These are phyloP conservation scores for Tetrahymena malaccensis DNA, from an alignment of 73 alveolate species.

Conservation along the genomic window DNA sequence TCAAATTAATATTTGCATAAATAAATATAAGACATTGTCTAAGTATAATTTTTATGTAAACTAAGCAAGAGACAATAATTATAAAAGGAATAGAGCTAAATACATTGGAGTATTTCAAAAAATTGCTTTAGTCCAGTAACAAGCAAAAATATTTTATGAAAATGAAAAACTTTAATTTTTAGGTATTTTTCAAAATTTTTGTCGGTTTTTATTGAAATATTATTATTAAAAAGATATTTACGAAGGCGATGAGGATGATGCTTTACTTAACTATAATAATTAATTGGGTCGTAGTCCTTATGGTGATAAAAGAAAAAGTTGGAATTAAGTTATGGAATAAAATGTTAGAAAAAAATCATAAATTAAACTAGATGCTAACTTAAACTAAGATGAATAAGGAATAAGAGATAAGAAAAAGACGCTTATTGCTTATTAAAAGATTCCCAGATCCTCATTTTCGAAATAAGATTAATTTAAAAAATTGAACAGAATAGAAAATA, in stretches of 20 bases:
- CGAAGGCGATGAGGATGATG: background rate
- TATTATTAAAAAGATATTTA: background rate
- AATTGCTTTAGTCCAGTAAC: background rate
- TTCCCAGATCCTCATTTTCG: background rate
- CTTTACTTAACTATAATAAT: background rate
- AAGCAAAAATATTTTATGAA: background rate
- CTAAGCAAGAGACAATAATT: background rate
- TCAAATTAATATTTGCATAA: background rate
- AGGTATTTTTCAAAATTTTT: background rate
- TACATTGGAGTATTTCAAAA: background rate
- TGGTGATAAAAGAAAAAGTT: background rate
- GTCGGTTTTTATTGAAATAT: background rate
- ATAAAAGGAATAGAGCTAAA: background rate
- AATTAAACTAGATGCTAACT: background rate
- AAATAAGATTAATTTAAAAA: too few species aligned
- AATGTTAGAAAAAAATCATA: background rate
- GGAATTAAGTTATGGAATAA: background rate
- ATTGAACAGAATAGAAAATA: background rate
- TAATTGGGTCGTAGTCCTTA: background rate
- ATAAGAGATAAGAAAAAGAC: background rate
- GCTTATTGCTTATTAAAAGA: background rate
- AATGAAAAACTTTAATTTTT: background rate
- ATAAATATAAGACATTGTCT: background rate
- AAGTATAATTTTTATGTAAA: background rate
- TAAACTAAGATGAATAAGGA: background rate